Percentiles rank a stretch among this genome's conserved stretches.
Conservation (phyloP, 2,329 filamentous ascomycete species). For the Xylariaceae sp. region DNA sequence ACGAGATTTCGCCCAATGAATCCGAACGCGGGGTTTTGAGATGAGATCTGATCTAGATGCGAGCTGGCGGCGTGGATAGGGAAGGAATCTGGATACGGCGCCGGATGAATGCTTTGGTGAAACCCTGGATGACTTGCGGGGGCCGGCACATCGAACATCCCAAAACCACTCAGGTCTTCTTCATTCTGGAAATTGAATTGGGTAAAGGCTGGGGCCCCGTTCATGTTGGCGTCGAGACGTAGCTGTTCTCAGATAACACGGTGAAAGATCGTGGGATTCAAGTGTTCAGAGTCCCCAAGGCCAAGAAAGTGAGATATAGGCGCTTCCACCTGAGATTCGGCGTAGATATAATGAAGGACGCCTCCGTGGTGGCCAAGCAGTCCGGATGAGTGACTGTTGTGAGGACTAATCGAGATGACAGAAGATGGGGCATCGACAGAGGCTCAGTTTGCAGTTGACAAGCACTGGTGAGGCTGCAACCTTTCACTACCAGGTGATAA, state of each 20-base stretch:
- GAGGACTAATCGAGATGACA: constrained; percentile 6
- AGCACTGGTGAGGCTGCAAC: constrained; percentile 1
- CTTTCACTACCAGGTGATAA: constrained; percentile 3
- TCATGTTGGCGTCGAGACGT: constrained; percentile 21
- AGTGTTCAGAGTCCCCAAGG: background rate
- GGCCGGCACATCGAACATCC: constrained; percentile 20
- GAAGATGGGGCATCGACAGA: constrained; percentile 8
- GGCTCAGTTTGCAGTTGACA: constrained; percentile 9
- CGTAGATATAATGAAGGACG: background rate
- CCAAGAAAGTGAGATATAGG: constrained; percentile 1
- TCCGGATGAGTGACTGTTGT: constrained; percentile 6
- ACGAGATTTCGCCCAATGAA: constrained; percentile 9
- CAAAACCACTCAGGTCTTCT: constrained; percentile 17
- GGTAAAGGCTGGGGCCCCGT: constrained; percentile 23
- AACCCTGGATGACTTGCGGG: constrained; percentile 13
- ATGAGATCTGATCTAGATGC: constrained; percentile 11
- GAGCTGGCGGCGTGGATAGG: constrained; percentile 15
- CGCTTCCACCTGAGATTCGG: background rate
- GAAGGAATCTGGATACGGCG: constrained; percentile 12
- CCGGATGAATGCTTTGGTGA: constrained; percentile 12
- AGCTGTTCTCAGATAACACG: constrained; percentile 1
- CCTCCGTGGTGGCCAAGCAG: constrained; percentile 9
- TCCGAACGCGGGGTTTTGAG: constrained; percentile 7
- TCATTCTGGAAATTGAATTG: constrained; percentile 22
- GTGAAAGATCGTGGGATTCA: background rate